Evolutionary conservation across 1,284 basidiomycete species (phyloP), one percentile per base, ranked within the genome.

Genomic region (Leccinum colubrinum): DNA sequence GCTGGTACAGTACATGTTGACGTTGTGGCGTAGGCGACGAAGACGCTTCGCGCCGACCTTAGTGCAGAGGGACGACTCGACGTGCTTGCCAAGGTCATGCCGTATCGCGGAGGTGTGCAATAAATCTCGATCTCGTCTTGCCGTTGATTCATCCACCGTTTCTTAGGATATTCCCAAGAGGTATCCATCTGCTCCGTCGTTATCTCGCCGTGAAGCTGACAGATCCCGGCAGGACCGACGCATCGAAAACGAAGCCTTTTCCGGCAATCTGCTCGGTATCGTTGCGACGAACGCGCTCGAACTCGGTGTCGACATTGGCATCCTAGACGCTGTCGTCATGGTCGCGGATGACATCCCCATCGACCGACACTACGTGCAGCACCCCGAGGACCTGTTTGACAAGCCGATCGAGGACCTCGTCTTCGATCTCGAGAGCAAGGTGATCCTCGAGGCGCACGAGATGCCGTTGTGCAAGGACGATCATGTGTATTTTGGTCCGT

Each of bases 271-370:
- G 11, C 81, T 96, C 0, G 90, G 95, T 6, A 91, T 97, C 53
- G 83, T 97, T n/a, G 93, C 94, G 0, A 97, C 94, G 0, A 95
- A 94, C 64, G 95, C 94, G 0, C 81, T 97, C 12, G 95, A 97
- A 74, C 84, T 97, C 1, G 94, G 95, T 39, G 91, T 97, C 33
- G 94, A 97, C 70, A 96, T 97, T 51, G 95, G 94, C 14, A 85
- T 84, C 20, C 77, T 97, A 35, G 95, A 97, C 72, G 93, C 91
- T 1, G 94, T 97, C 37, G 85, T 97, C 62, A 92, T 8, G 85
- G 84, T 97, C 3, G 85, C 87, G 14, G 91, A 95, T 62, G 78
- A 80, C 14, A 80, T 86, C 60, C 87, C 91, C 0, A 80, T 94
- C 59, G 94, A 96, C 72, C 86, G 87, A 70, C 85, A 95, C 70